Base-by-base conservation (phyloP, 2,329 filamentous ascomycete genomes). In the Fusarium sp. region DNA sequence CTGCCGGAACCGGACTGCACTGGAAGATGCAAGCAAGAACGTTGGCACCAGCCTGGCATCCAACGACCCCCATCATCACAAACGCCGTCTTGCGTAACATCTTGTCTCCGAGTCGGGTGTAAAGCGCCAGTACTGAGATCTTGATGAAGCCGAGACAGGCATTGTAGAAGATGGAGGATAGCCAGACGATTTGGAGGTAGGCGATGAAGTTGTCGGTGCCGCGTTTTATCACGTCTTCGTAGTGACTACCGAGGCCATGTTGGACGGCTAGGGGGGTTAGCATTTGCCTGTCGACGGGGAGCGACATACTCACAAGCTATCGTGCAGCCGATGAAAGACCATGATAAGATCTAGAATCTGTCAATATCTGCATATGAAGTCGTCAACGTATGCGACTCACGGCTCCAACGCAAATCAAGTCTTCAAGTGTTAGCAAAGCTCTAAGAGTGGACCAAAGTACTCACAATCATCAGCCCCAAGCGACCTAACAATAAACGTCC, bases 91-190 rank as follows among this genome's bases (percentile, higher is more conserved):
- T 72, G 1, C 61, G 66, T 1, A 72, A 26, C 7, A 45, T 31
- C 18, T 66, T 72, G 28, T 73, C 71, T 3, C 71, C 71, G 12
- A 73, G 54, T 1, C 71, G 50, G 6, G 63, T 74, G 2, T 73
- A 74, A 2, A 73, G 58, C 1, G 71, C 71, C 0, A 73, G 67
- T 1, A 73, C 71, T 0, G 71, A 74, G 20, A 74, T 68, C 50
- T 73, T 73, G 58, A 73, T 71, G 45, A 73, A 73, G 7, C 71
- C 71, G 1, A 73, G 67, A 14, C 68, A 73, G 6, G 70, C 70
- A 42, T 72, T 72, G 36, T 72, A 72, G 13, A 72, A 72, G 36
- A 72, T 73, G 13, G 70, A 72, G 0, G 70, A 72, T 0, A 72
- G 7, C 70, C 70, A 72, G 11, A 73, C 70, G 5, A 72, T 73